Evolutionary conservation across 805 yeast species (phyloP).

Genomic region (Candida andamanensis): DNA sequence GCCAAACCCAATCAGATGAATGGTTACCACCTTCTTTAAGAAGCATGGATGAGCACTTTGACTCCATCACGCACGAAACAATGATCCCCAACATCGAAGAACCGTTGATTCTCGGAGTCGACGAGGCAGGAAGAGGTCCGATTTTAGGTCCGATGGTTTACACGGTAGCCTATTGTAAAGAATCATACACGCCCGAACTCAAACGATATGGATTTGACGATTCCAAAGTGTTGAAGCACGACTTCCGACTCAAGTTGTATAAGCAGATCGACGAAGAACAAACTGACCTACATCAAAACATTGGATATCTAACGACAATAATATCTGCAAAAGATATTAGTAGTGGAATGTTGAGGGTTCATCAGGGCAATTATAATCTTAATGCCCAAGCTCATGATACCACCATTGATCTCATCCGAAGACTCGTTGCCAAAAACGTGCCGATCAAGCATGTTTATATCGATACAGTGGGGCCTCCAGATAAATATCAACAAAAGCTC

Average conservation of each 20-base stretch:
- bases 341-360: constrained; percentile 70
- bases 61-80: constrained; percentile 47
- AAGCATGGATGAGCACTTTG: constrained; percentile 22
- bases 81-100: constrained; percentile 39
- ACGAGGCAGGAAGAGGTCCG: constrained; percentile 99
- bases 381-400: constrained; percentile 97
- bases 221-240: constrained; percentile 80
- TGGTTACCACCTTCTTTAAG: constrained; percentile 36
- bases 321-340: constrained; percentile 86
- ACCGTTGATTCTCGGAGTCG: constrained; percentile 75
- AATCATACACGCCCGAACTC: constrained; percentile 45
- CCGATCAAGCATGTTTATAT: constrained; percentile 70
- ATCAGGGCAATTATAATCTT: constrained; percentile 59
- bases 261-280: constrained; percentile 45
- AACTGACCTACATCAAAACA: constrained; percentile 44
- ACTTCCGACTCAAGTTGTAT: constrained; percentile 59
- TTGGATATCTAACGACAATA: constrained; percentile 86
- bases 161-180: constrained; percentile 74
- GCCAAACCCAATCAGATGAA: not conserved
- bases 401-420: constrained; percentile 73
- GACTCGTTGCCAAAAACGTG: constrained; percentile 57
- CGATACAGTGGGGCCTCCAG: constrained; percentile 97
- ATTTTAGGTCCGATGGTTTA: constrained; percentile 98
- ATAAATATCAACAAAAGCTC: constrained; percentile 71
- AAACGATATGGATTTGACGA: constrained; percentile 79